Evolutionary conservation across 805 yeast species (phyloP).

Genomic region (Ogataea salicorniae): DNA sequence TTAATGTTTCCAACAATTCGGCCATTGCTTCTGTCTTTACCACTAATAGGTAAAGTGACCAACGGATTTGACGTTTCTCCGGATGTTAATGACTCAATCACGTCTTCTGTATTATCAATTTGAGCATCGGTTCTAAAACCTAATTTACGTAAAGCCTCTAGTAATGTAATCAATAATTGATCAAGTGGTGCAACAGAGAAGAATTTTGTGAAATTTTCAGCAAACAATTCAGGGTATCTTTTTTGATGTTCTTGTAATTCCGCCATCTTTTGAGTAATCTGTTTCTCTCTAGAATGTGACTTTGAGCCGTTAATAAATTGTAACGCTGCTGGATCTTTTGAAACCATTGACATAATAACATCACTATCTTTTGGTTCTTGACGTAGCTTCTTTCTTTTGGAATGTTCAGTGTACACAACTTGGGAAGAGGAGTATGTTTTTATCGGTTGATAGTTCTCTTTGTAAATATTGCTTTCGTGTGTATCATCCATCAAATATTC

Average conservation of each 20-base stretch:
- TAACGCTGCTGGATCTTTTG: slow-evolving; percentile 46
- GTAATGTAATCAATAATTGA: slow-evolving; percentile 35
- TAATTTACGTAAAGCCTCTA: slow-evolving; percentile 38
- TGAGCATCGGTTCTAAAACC: slow-evolving; percentile 31
- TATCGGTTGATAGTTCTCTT: slow-evolving; percentile 22
- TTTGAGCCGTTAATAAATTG: slow-evolving; percentile 36
- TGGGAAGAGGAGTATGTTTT: slow-evolving; percentile 36
- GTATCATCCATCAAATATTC: slow-evolving; percentile 36
- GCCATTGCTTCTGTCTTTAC: slow-evolving; percentile 41
- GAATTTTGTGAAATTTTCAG: slow-evolving; percentile 47
- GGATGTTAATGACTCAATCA: slow-evolving; percentile 22
- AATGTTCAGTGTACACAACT: slow-evolving; percentile 35
- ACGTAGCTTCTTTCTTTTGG: slow-evolving; percentile 29
- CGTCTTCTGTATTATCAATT: slow-evolving; percentile 15
- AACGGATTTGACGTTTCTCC: slow-evolving; percentile 26
- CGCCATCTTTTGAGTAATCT: slow-evolving; percentile 20
- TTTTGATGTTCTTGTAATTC: slow-evolving; percentile 13
- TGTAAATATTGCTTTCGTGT: slow-evolving; percentile 19
- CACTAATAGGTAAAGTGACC: slow-evolving; percentile 35
- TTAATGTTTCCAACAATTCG: slow-evolving; percentile 43
- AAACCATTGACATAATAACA: slow-evolving; percentile 32
- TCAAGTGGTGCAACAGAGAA: slow-evolving; percentile 42
- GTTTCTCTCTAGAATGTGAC: slow-evolving; percentile 13
- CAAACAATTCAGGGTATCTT: slow-evolving; percentile 27
- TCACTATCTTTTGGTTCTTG: slow-evolving; percentile 25